Conservation (phyloP, 495 filamentous ascomycete species). For the Cairneyella variabilis region DNA sequence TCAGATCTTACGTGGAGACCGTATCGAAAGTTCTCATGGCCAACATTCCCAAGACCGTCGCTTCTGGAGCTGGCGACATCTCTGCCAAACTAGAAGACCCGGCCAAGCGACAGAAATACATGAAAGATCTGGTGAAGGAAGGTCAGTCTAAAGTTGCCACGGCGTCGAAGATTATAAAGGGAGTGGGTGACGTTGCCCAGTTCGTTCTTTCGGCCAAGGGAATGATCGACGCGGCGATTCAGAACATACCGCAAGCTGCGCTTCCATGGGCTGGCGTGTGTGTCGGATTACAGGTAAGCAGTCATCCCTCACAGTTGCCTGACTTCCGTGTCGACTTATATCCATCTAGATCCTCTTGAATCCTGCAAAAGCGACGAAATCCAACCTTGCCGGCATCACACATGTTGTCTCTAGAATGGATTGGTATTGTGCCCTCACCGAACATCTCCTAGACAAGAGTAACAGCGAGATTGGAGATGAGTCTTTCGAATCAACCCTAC, state of each 20-base stretch:
- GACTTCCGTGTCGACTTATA: background rate
- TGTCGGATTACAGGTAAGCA: background rate
- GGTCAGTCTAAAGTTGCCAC: background rate
- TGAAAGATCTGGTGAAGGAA: background rate
- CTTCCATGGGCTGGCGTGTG: background rate
- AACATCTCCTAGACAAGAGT: slow-evolving; percentile 9
- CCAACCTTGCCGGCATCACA: slow-evolving; percentile 20
- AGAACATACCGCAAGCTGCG: slow-evolving; percentile 3
- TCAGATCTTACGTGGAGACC: background rate
- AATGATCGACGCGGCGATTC: background rate
- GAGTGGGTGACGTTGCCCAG: background rate
- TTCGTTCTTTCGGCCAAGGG: background rate
- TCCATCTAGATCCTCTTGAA: slow-evolving; percentile 10
- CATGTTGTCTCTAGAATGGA: slow-evolving; percentile 11
- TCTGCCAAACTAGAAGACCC: background rate
- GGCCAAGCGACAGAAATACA: background rate
- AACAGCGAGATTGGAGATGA: slow-evolving; percentile 1
- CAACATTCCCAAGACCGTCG: background rate
- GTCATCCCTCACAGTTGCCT: background rate
- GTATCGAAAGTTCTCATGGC: background rate
- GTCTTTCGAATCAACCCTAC: slow-evolving; percentile 11
- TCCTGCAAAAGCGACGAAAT: slow-evolving; percentile 26
- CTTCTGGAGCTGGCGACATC: background rate
- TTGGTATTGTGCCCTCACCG: slow-evolving; percentile 9
- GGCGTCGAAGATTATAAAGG: background rate